phyloP scores from a whole-genome alignment of 2,329 filamentous ascomycete genomes.

The Dichotomopilus funicola region DNA sequence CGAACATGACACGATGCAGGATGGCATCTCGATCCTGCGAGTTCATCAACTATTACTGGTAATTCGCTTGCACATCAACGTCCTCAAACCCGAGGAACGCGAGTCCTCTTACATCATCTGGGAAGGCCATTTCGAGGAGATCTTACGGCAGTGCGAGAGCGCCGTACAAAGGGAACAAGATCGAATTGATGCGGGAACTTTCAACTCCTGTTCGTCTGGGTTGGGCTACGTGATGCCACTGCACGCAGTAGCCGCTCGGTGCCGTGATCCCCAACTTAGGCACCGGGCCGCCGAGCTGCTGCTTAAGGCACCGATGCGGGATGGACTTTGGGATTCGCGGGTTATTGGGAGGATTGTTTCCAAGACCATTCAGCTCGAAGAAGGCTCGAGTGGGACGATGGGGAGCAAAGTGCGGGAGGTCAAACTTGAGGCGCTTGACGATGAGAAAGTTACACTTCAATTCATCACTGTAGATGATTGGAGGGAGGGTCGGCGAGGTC shows the following conservation, averaged over 20 bases:
- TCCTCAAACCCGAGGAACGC: constrained; percentile 12
- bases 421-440: not conserved
- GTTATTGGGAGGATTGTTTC: not conserved
- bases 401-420: not conserved
- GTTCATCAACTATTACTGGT: constrained; percentile 11
- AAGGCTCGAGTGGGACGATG: not conserved
- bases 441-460: not conserved
- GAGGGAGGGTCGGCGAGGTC: not conserved
- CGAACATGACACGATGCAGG: not conserved
- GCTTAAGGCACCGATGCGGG: not conserved
- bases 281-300: constrained; percentile 7
- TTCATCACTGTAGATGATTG: constrained; percentile 5
- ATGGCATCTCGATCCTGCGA: constrained; percentile 7
- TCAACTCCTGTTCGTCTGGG: constrained; percentile 12
- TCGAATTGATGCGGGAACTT: not conserved
- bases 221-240: constrained; percentile 16
- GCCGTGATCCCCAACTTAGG: constrained; percentile 13
- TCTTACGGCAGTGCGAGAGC: constrained; percentile 12
- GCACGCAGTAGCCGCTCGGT: constrained; percentile 16
- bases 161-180: not conserved
- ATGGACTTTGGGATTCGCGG: constrained; percentile 10
- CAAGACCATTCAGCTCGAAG: not conserved
- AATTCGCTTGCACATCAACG: constrained; percentile 13
- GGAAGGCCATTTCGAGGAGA: constrained; percentile 12
- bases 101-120: constrained; percentile 13